Evolutionary conservation across 1,284 basidiomycete species (phyloP).

Genomic region (Kalmanozyma brasiliensis): DNA sequence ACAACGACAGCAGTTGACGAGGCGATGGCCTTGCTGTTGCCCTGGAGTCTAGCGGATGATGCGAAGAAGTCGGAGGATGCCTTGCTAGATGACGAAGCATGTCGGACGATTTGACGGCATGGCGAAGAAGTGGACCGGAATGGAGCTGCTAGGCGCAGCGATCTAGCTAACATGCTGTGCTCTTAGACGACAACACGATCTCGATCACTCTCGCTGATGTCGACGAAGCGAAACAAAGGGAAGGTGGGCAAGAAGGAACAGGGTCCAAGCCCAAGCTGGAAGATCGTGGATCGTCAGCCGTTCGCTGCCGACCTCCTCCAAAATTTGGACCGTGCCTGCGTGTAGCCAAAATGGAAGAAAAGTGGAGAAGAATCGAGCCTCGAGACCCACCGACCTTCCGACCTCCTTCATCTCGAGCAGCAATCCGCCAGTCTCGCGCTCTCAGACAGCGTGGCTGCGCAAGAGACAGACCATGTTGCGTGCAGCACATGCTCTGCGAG

Average conservation of each 20-base stretch:
- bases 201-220: background rate
- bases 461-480: too few relatives aligned
- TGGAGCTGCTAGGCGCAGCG: constrained; percentile 25
- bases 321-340: constrained; percentile 3
- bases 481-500: too few relatives aligned
- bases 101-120: constrained; percentile 12
- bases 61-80: constrained; percentile 11
- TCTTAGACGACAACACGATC: background rate
- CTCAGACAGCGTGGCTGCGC: too few relatives aligned
- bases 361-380: background rate
- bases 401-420: too few relatives aligned
- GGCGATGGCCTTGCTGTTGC: constrained; percentile 9
- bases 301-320: constrained; percentile 3
- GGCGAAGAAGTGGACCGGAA: constrained; percentile 8
- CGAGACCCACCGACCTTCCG: too few relatives aligned
- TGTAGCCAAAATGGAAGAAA: background rate
- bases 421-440: too few relatives aligned
- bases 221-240: background rate
- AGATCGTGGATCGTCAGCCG: too few relatives aligned
- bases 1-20: constrained; percentile 21
- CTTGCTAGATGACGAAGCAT: constrained; percentile 19
- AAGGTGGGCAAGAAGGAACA: background rate
- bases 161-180: constrained; percentile 24
- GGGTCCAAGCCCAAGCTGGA: background rate
- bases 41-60: constrained; percentile 5